Evolutionary conservation across 1,284 basidiomycete species (phyloP), one percentile per base, ranked within the genome.

Genomic region (Gomphus bonarii): DNA sequence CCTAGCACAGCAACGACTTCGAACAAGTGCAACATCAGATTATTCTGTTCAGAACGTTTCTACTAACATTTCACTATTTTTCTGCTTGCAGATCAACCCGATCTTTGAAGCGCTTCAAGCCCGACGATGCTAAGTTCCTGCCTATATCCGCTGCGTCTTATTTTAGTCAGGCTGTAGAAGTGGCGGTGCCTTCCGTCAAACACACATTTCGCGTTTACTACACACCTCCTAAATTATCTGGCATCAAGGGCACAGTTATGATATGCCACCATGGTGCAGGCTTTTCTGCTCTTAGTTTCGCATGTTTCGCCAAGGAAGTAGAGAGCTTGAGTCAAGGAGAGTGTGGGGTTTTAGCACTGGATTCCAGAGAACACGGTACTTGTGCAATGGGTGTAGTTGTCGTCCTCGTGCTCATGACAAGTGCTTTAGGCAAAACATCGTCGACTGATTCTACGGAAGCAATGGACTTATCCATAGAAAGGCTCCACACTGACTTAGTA

Each of bases 211-310:
- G 91, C 33, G 84, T 81, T 1, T 95, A 94, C 70, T 87, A 92
- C 67, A 86, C 88, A 0, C 77, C 70, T 25, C 64, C 62, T 30
- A 58, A 78, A 78, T 73, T 66, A 53, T 65, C 67, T 43, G 74
- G 75, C 40, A 77, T 75, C n/a, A 70, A 71, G 2, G 75, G 73
- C 8, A 82, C 85, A 0, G 81, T 95, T 2, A 80, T 98, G 65
- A 77, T 98, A 2, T 91, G 91, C 68, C 94, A 97, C 66, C 95
- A 99, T 64, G 95, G 97, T 0, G 95, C 91, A 1, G 95, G 97
- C 2, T 92, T 91, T 65, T 85, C 85, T 0, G 95, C 83, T 0
- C 75, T 97, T 60, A 91, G 84, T 60, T 99, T 94, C 68, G 95
- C 97, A 0, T 84, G 84, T 63, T 77, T 95, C 54, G 92, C 95